A percentile compares a stretch with the other conserved stretches of the same genome.
These are phyloP conservation scores for Casuarina glauca DNA, from an alignment of 306 rosid species.

Conservation along the genomic window DNA sequence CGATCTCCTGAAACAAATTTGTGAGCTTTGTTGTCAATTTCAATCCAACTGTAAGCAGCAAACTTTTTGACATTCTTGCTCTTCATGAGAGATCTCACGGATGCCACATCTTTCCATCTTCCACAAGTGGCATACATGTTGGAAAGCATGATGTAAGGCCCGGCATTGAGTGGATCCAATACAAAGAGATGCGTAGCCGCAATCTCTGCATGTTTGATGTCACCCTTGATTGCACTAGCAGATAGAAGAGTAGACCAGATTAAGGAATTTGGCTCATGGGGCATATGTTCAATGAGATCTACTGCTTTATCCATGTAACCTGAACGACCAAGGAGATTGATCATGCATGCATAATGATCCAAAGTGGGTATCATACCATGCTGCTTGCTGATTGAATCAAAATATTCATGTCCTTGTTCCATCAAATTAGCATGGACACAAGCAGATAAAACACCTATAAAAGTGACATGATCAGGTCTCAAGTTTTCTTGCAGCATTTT, in stretches of 20 bases:
- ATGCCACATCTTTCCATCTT: constrained; percentile 35
- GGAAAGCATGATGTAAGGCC: constrained; percentile 37
- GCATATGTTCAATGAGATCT: constrained; percentile 33
- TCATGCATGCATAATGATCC: constrained; percentile 42
- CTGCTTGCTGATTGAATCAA: constrained; percentile 27
- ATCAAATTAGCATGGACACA: constrained; percentile 31
- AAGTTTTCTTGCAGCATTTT: constrained; percentile 29
- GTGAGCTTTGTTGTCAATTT: constrained; percentile 30
- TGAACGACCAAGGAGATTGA: constrained; percentile 33
- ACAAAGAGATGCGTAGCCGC: constrained; percentile 33
- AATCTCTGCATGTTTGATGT: constrained; percentile 26
- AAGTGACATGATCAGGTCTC: constrained; percentile 34
- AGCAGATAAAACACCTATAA: constrained; percentile 38
- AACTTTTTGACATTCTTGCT: constrained; percentile 29
- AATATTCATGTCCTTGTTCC: constrained; percentile 30
- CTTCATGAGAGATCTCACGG: constrained; percentile 35
- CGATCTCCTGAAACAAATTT: constrained; percentile 31
- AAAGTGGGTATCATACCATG: constrained; percentile 26
- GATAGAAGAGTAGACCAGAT: constrained; percentile 40
- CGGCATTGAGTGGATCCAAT: constrained; percentile 33
- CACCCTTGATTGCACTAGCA: constrained; percentile 19
- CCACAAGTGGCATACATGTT: constrained; percentile 35
- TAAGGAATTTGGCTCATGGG: constrained; percentile 26
- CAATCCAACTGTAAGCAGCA: constrained; percentile 44
- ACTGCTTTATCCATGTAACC: constrained; percentile 29